These are phyloP conservation scores for Taphrina flavorubra DNA, from an alignment of 1,139 yeast genomes.

Conservation along the genomic window DNA sequence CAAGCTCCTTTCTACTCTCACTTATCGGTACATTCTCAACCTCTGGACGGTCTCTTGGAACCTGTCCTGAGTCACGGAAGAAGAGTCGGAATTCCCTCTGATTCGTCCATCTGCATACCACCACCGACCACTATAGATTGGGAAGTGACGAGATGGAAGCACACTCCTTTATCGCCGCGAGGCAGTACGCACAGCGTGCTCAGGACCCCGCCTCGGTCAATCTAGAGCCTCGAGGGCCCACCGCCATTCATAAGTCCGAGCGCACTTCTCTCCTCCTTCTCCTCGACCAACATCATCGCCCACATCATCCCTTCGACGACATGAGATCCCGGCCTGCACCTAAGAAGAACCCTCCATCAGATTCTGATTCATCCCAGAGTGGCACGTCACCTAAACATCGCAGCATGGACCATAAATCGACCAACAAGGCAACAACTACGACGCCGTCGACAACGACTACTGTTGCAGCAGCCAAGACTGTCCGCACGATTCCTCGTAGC, in stretches of 20 bases:
- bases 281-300: neutral
- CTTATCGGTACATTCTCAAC: neutral
- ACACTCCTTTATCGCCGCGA: slow-evolving; percentile 23
- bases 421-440: neutral
- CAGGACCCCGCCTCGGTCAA: slow-evolving; percentile 20
- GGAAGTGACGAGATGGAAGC: slow-evolving; percentile 4
- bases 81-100: neutral
- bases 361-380: neutral
- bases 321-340: neutral
- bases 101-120: slow-evolving; percentile 11
- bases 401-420: neutral
- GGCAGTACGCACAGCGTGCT: slow-evolving; percentile 18
- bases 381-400: neutral
- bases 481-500: slow-evolving; percentile 18
- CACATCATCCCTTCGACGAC: neutral
- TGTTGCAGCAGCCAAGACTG: neutral
- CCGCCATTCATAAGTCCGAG: slow-evolving; percentile 7
- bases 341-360: neutral
- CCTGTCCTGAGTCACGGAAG: neutral
- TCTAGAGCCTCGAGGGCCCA: slow-evolving; percentile 21
- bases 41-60: neutral
- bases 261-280: neutral
- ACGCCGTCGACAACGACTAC: slow-evolving; percentile 1
- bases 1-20: slow-evolving; percentile 3
- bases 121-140: neutral